Percentiles rank a stretch among this genome's conserved stretches.
Evolutionary conservation across 805 yeast species (phyloP).

Genomic region (Saccharomyces jurei): DNA sequence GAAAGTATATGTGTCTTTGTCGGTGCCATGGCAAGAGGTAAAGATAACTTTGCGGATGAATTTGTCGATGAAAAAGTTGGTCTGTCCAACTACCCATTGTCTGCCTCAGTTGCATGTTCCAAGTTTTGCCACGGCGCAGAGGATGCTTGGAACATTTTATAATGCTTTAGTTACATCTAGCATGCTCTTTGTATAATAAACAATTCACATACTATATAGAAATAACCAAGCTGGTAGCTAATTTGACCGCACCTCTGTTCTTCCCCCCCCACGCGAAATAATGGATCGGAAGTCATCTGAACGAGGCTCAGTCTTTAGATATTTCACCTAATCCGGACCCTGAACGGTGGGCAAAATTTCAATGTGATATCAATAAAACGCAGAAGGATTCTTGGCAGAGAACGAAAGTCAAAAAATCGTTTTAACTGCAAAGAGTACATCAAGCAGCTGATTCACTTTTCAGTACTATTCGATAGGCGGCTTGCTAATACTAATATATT

Average conservation of each 20-base stretch:
- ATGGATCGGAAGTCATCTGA: background rate
- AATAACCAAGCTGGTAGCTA: background rate
- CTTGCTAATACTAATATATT: background rate
- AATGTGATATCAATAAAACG: background rate
- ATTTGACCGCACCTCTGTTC: background rate
- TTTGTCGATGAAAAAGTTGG: slow-evolving; percentile 94
- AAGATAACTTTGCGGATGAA: slow-evolving; percentile 95
- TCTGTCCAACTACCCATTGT: slow-evolving; percentile 86
- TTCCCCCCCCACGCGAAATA: background rate
- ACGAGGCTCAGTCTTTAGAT: background rate
- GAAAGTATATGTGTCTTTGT: slow-evolving; percentile 97
- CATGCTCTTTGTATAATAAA: background rate
- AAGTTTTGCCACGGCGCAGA: slow-evolving; percentile 98
- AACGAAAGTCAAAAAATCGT: background rate
- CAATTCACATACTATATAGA: background rate
- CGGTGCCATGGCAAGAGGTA: slow-evolving; percentile 99
- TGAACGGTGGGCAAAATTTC: background rate
- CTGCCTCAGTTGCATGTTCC: slow-evolving; percentile 96
- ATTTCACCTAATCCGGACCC: background rate
- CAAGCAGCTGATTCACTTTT: background rate
- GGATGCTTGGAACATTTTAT: slow-evolving; percentile 85
- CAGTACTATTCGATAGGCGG: background rate
- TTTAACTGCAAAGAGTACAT: background rate
- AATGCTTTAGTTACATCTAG: background rate
- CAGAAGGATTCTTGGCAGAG: background rate